Base-by-base conservation (phyloP, 768 basidiomycete genomes). In the Lentinula sp. region DNA sequence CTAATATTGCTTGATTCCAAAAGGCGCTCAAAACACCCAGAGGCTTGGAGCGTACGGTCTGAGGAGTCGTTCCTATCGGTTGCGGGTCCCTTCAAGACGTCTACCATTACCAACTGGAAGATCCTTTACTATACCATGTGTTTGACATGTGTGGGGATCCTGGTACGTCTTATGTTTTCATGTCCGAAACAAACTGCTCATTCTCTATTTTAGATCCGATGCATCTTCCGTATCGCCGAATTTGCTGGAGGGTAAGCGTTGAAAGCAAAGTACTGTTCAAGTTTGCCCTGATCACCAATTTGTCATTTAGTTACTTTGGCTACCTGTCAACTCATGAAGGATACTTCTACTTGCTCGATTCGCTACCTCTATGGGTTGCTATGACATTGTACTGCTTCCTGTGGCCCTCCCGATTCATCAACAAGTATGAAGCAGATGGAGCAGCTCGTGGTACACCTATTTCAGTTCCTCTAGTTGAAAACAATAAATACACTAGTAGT, bases 281-380 rank as follows among this genome's bases (percentile, higher is more conserved):
- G 5, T 16, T 34, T 34, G 7, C 4, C 34, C 43, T 7, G 34
- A 16, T 21, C 1, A 13, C 46, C 21, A 2, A 15, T 31, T 13
- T 5, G 9, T 1, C 6, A 5, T 45, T 7, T 13, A 65, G 62
- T 28, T 56, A 59, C 67, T 34, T 59, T 16, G 80, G 81, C 4
- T 68, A 70, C 37, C 72, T 86, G 34, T 70, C 75, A 5, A 77
- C 74, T 10, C 76, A 73, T 28, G 84, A 85, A 66, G 71, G 62
- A 16, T 81, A 71, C 67, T 84, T 86, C 66, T 86, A 83, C 68
- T 71, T 65, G 1, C 72, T 85, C 37, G 84, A 87, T 68, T 70
- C 82, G 2, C 53, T 84, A 5, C 83, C 83, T 16, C 72, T 85
- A 16, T 71, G 79, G 61, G 61, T 84, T 13, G 77, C 80, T 37